These are phyloP conservation scores for Pugionium dolabratum DNA, from an alignment of 345 rosid species.

Conservation along the genomic window DNA sequence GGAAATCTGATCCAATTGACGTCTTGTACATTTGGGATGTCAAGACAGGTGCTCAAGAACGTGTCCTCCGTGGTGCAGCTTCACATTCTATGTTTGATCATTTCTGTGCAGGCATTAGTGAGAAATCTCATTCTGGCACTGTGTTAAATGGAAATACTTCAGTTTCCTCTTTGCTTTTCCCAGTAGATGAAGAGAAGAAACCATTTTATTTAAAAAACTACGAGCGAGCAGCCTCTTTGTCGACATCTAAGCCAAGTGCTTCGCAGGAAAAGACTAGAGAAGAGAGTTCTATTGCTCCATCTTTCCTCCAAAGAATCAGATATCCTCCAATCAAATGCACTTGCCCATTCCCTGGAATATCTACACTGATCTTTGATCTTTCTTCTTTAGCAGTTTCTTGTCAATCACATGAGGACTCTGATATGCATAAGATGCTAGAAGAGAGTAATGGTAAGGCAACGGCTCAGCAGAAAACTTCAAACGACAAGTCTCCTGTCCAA, in stretches of 20 bases:
- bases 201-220: slow-evolving; percentile 47
- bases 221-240: slow-evolving; percentile 46
- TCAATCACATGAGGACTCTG: slow-evolving; percentile 43
- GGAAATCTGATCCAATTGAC: slow-evolving; percentile 58
- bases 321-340: slow-evolving; percentile 69
- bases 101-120: slow-evolving; percentile 74
- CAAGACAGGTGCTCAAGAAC: slow-evolving; percentile 81
- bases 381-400: slow-evolving; percentile 57
- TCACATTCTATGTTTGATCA: slow-evolving; percentile 92
- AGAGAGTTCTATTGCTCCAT: slow-evolving; percentile 42
- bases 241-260: slow-evolving; percentile 43
- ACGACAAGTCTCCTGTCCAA: slow-evolving; percentile 43
- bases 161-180: slow-evolving; percentile 71
- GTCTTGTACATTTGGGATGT: slow-evolving; percentile 86
- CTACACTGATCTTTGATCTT: slow-evolving; percentile 74
- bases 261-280: slow-evolving; percentile 42
- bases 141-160: slow-evolving; percentile 73
- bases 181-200: slow-evolving; percentile 66
- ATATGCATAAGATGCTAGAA: slow-evolving; percentile 43
- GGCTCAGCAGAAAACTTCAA: slow-evolving; percentile 30
- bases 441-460: slow-evolving; percentile 38
- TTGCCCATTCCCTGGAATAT: slow-evolving; percentile 86
- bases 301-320: slow-evolving; percentile 45
- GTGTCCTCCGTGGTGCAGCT: slow-evolving; percentile 81
- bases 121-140: slow-evolving; percentile 57